Base-by-base conservation (phyloP, 805 yeast species). In the Metschnikowia similis region DNA sequence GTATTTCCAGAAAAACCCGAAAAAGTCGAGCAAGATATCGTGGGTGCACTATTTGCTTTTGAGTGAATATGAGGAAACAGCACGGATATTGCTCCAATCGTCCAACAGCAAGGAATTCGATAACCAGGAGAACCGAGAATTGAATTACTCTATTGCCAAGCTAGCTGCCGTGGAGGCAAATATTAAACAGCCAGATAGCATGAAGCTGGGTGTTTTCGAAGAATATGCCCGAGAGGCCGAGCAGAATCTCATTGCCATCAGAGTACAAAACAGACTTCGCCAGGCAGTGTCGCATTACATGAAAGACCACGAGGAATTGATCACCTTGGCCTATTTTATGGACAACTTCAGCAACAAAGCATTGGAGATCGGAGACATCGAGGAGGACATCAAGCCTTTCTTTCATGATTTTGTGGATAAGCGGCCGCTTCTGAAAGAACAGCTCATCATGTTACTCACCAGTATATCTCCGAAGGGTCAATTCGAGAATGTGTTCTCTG, bases 81-180 rank as follows among this genome's bases (percentile, higher is more conserved):
- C 84, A 1, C 57, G 63, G 11, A 70, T 74, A 1, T 67, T 89
- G 30, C 58, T 71, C 3, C 60, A 66, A 1, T 75, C 80, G 28
- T 69, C 75, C 4, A 63, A 73, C 3, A 21, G 50, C 4, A 50
- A 57, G 8, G 53, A 62, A 2, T 76, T 75, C 14, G 81, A 79
- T 27, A 59, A 66, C 8, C 69, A 75, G 40, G 66, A 66, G 10
- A 77, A 76, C 55, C 78, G 77, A 57, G 81, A 77, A 56, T 58
- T 85, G 21, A 82, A 82, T 55, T 73, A 83, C 51, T 85, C 89
- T 49, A 66, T 89, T 45, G 91, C 95, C 1, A 89, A 89, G 63
- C 66, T 90, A 21, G 68, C 88, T 2, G 71, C 80, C 1, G 60
- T 87, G 16, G 83, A 83, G 0, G 63, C 74, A 1, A 60, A 62